A percentile compares a stretch with the other conserved stretches of the same genome.
Conservation (phyloP, 768 basidiomycete species). For the Xanthoconium stramineum region DNA sequence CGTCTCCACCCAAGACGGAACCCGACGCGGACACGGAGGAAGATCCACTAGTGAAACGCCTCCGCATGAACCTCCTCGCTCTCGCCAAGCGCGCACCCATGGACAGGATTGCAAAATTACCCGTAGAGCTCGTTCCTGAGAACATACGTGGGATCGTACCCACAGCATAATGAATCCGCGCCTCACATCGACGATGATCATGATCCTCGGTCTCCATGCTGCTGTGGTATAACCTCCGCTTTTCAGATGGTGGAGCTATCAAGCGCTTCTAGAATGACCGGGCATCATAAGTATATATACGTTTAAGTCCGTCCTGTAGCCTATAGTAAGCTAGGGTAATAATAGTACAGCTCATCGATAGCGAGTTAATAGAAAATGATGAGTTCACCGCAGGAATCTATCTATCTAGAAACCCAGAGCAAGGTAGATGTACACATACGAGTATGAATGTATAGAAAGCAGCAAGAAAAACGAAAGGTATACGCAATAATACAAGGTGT, state of each 20-base stretch:
- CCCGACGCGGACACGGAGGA: conserved; percentile 30
- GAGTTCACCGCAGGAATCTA: conserved; percentile 2
- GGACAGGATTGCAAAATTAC: conserved; percentile 63
- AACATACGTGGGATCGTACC: conserved; percentile 64
- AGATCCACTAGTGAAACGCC: conserved; percentile 49
- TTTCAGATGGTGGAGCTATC: background rate
- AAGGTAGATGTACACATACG: background rate
- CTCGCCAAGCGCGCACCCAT: conserved; percentile 75
- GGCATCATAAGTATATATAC: background rate
- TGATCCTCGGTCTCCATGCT: background rate
- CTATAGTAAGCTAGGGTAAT: conserved; percentile 16
- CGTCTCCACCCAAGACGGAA: background rate
- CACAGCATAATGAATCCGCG: conserved; percentile 27
- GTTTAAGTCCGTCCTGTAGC: background rate
- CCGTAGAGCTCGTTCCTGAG: conserved; percentile 63
- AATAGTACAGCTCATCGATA: conserved; percentile 11
- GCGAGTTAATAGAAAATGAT: background rate
- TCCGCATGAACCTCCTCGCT: conserved; percentile 73
- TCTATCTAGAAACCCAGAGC: background rate
- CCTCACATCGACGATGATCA: background rate
- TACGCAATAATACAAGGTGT: conserved; percentile 7
- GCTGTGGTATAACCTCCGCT: background rate
- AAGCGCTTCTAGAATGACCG: background rate
- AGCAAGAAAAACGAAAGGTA: background rate
- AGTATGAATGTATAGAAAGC: background rate